These are phyloP conservation scores for Starmerella powellii DNA, from an alignment of 805 yeast genomes.

Conservation along the genomic window DNA sequence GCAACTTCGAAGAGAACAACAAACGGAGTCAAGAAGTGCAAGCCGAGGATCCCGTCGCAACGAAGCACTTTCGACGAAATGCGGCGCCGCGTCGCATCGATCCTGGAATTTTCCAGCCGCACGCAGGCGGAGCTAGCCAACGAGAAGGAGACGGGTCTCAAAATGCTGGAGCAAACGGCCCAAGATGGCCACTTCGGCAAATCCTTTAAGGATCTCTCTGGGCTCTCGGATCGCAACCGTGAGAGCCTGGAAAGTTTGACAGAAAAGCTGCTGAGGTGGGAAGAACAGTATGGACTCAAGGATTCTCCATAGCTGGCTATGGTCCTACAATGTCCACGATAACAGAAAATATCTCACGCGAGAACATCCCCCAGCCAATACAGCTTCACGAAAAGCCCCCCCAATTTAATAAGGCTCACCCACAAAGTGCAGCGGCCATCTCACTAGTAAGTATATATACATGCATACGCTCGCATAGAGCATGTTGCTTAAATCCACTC, in stretches of 20 bases:
- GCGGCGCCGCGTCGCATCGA: constrained; percentile 78
- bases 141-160: constrained; percentile 51
- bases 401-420: too few species aligned
- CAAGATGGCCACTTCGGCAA: constrained; percentile 21
- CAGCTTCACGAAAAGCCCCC: too few species aligned
- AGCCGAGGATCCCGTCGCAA: constrained; percentile 69
- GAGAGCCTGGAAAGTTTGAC: constrained; percentile 61
- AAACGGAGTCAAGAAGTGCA: constrained; percentile 10
- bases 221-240: constrained; percentile 44
- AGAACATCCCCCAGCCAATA: too few species aligned
- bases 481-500: too few species aligned
- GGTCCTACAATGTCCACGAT: not conserved
- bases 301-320: constrained; percentile 6
- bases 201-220: constrained; percentile 27
- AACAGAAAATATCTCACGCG: too few species aligned
- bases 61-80: constrained; percentile 68
- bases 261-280: constrained; percentile 64
- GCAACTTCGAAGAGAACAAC: constrained; percentile 4
- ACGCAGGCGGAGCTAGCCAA: constrained; percentile 72
- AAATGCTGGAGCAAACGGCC: constrained; percentile 32
- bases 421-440: too few species aligned
- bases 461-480: too few species aligned
- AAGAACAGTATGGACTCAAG: constrained; percentile 38
- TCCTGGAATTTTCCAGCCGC: constrained; percentile 78
- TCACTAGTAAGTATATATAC: too few species aligned